Evolutionary conservation across 2,329 filamentous ascomycete genomes (phyloP), one percentile per base, ranked within the genome.

Genomic region (Onygenales sp.): DNA sequence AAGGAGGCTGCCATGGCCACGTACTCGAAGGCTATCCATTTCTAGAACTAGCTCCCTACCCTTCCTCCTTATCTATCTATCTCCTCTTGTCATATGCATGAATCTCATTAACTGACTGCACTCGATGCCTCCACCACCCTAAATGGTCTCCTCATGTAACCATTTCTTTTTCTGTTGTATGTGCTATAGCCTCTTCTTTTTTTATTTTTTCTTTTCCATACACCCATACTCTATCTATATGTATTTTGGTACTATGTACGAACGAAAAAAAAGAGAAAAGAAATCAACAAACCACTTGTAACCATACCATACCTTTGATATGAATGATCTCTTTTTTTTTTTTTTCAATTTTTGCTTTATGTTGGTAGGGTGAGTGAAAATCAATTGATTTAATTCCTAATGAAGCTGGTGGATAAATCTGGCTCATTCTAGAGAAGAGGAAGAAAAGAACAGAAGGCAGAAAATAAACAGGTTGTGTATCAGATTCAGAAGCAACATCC

Each of bases 1-100:
- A 98, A 98, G 81, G 93, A 98, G 82, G 93, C 93, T 66, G 93
- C 93, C 63, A 97, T 98, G 93, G 88, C 89, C 58, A 96, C 92
- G 50, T 90, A 95, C 77, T 83, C 85, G 66, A 93, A 95, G 79
- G 86, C 93, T 61, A 95, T 98, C 71, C 93, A 98, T 78, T 95
- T 87, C 75, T 98, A 87, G 63, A 61, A 9, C 7, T 17, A 27
- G 3, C 33, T 38, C 17, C 13, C 8, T 35, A 3, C n/a, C 2
- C 11, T 31, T 11, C 13, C 43, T 11, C 27, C 43, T 5, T 45
- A 45, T 33, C 27, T 31, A 45, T 31, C 27, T 45, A 45, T 31
- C 11, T 32, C 43, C 11, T 9, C 21, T 13, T 32, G 10, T 45
- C 7, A 32, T 45, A n/a, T 45, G 27, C 31, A 45, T 45, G 27